These are phyloP conservation scores for Tricholoma flavovirens DNA, from an alignment of 768 basidiomycete genomes.

Conservation along the genomic window DNA sequence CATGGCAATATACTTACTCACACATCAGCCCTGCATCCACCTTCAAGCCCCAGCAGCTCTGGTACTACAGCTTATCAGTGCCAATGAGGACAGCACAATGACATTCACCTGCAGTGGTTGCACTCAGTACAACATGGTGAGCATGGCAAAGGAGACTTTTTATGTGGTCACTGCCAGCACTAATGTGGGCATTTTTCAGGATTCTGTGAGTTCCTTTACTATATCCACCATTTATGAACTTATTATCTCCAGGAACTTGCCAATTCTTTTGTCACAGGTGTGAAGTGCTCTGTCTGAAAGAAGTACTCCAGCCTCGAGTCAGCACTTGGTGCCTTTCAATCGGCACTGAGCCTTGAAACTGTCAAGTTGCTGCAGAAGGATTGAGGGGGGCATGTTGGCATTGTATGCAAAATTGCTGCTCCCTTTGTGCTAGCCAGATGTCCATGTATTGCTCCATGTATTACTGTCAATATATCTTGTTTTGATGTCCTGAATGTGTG, in stretches of 20 bases:
- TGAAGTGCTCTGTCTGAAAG: neutral
- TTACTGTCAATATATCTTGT: neutral
- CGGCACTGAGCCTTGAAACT: neutral
- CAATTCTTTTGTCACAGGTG: neutral
- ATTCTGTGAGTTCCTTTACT: neutral
- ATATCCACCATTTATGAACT: neutral
- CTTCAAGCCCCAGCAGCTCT: neutral
- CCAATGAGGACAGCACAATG: neutral
- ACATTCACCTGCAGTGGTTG: neutral
- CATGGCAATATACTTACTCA: neutral
- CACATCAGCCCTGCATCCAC: neutral
- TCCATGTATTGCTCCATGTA: neutral
- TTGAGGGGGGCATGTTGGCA: neutral
- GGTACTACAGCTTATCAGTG: neutral
- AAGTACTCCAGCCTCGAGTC: neutral
- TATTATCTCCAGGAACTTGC: neutral
- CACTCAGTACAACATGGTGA: neutral
- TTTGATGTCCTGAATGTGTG: neutral
- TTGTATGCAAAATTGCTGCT: neutral
- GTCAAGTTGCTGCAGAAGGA: neutral
- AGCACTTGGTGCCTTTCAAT: neutral
- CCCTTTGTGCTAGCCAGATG: neutral
- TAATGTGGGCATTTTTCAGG: neutral
- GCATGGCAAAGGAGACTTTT: neutral
- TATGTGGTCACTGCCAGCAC: neutral